Percentiles rank a stretch among this genome's conserved stretches.
These are phyloP conservation scores for Passalora sequoiae DNA, from an alignment of 2,329 filamentous ascomycete genomes.

Conservation along the genomic window DNA sequence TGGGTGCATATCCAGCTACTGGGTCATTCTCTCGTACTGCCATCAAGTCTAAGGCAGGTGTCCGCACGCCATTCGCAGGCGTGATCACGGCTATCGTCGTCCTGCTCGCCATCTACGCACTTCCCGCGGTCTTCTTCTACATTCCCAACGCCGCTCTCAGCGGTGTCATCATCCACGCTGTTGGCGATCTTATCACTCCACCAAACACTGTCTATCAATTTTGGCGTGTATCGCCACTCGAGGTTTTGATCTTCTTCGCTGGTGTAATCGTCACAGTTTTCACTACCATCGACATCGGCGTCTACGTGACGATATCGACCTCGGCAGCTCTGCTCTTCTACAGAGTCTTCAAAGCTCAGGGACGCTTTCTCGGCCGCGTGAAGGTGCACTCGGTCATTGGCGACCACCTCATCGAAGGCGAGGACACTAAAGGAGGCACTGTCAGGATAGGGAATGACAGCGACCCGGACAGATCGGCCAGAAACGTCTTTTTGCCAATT, in stretches of 20 bases:
- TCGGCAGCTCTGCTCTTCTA: conserved; percentile 76
- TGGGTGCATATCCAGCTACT: conserved; percentile 86
- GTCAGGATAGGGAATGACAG: conserved; percentile 32
- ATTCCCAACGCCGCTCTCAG: conserved; percentile 77
- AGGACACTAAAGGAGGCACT: conserved; percentile 40
- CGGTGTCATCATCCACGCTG: conserved; percentile 92
- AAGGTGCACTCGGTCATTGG: conserved; percentile 78
- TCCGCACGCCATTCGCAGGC: conserved; percentile 84
- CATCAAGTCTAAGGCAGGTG: conserved; percentile 95
- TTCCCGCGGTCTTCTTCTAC: conserved; percentile 87
- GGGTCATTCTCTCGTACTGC: conserved; percentile 95
- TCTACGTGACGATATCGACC: conserved; percentile 77
- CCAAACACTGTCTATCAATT: conserved; percentile 92
- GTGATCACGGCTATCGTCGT: conserved; percentile 82
- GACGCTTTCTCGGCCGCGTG: conserved; percentile 77
- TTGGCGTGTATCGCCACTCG: conserved; percentile 85
- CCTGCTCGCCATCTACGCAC: conserved; percentile 80
- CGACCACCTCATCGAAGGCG: conserved; percentile 65
- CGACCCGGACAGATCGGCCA: conserved; percentile 48
- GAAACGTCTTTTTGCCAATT: conserved; percentile 82
- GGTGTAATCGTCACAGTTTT: conserved; percentile 90
- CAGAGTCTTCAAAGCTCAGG: conserved; percentile 75
- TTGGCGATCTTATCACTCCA: conserved; percentile 84
- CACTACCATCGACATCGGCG: conserved; percentile 80
- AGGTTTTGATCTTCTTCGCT: conserved; percentile 87